Conservation (phyloP, 306 rosid genomes). For the Cajanus cajan region DNA sequence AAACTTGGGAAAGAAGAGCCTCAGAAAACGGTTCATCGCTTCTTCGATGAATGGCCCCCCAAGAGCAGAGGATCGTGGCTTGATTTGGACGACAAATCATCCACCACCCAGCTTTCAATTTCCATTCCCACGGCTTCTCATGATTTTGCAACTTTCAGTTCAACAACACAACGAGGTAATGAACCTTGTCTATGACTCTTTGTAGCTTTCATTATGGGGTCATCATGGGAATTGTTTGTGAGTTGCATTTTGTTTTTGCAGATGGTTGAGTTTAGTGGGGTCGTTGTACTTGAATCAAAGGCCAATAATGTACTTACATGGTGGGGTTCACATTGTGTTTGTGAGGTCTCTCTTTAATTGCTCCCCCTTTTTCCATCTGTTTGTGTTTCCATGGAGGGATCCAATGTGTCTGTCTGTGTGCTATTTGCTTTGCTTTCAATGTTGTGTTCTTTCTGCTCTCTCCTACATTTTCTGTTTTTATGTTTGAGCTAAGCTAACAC, state of each 20-base stretch:
- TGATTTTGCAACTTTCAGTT: conserved; percentile 63
- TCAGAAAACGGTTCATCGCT: conserved; percentile 82
- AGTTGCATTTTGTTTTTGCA: conserved; percentile 38
- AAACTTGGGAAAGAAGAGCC: conserved; percentile 58
- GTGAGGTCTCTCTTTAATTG: conserved; percentile 29
- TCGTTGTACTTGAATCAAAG: conserved; percentile 38
- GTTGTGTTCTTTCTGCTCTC: conserved; percentile 26
- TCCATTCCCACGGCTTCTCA: conserved; percentile 73
- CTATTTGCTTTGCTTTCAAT: conserved; percentile 17
- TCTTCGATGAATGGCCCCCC: conserved; percentile 92
- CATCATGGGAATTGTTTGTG: not conserved
- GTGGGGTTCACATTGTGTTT: conserved; percentile 35
- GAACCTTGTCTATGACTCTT: not conserved
- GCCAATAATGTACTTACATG: conserved; percentile 47
- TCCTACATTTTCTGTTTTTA: not conserved
- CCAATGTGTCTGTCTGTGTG: conserved; percentile 36
- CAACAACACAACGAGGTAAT: conserved; percentile 53
- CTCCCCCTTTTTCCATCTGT: not conserved
- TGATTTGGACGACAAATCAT: conserved; percentile 78
- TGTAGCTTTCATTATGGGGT: not conserved
- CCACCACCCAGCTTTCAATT: conserved; percentile 85
- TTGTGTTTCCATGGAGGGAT: conserved; percentile 57
- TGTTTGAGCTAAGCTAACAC: conserved; percentile 14
- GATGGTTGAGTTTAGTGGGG: conserved; percentile 55
- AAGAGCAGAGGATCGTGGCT: conserved; percentile 74